Percentiles rank a stretch among this genome's conserved stretches.
phyloP scores from a whole-genome alignment of 179 eudicot species.

The Patellifolia procumbens region DNA sequence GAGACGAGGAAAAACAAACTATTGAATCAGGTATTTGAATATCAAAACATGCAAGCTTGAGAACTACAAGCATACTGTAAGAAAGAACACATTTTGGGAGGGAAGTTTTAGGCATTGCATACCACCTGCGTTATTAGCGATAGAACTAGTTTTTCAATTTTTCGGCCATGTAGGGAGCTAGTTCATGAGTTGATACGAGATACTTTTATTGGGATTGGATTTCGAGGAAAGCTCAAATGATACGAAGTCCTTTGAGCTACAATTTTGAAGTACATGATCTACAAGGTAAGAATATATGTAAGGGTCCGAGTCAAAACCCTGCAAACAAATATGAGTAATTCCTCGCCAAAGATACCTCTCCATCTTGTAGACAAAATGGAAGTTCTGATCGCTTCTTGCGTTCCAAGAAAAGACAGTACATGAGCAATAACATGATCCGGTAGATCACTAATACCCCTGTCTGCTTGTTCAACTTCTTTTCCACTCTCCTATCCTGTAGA shows the following conservation, averaged over 20 bases:
- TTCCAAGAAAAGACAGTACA: conserved; percentile 16
- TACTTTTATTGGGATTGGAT: background rate
- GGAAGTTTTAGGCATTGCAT: background rate
- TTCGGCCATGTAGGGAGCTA: background rate
- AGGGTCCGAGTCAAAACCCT: background rate
- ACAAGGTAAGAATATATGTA: background rate
- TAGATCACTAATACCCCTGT: conserved; percentile 17
- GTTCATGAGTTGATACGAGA: background rate
- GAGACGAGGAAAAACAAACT: conserved; percentile 14
- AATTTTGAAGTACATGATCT: conserved; percentile 15
- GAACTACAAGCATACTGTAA: background rate
- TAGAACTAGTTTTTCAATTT: background rate
- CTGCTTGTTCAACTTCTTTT: background rate
- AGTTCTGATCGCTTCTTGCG: conserved; percentile 12
- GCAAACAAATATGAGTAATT: background rate
- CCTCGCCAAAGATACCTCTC: conserved; percentile 21
- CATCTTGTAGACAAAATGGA: conserved; percentile 22
- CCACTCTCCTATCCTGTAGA: background rate
- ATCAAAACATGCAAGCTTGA: conserved; percentile 4
- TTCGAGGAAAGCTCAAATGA: background rate
- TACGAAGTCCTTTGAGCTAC: background rate
- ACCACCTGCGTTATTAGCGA: too few species aligned
- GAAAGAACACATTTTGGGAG: background rate
- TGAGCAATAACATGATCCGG: conserved; percentile 16
- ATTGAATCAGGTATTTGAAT: background rate